Base-by-base conservation (phyloP, 1,139 yeast species). In the Nakaseomyces kungkrabaensis region DNA sequence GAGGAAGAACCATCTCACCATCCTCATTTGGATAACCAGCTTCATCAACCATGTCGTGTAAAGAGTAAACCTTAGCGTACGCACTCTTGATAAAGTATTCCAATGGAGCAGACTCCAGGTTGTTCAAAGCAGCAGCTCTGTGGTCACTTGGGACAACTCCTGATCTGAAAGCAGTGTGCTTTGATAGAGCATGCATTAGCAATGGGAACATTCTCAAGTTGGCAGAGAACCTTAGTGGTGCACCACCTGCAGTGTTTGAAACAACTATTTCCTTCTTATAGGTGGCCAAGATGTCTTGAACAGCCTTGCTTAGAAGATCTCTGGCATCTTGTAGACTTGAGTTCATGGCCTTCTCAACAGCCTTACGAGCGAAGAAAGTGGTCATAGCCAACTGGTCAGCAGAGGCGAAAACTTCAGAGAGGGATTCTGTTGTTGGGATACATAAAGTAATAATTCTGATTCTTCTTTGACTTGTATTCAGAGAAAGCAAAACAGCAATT, bases 341-440 rank as follows among this genome's bases (percentile, higher is more conserved):
- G 24, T 79, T 70, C 52, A 83, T 72, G 0, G 88, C 87, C 70
- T 83, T 85, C 65, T 89, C 96, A 52, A 85, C 81, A 0, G 97
- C 96, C 66, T 82, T 83, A 63, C 89, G 96, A 4, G 96, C 79
- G 62, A 72, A 82, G 70, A 76, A 88, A 58, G 84, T 78, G 22
- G 94, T 75, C 55, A 92, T 79, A 22, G 98, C 96, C 65, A 89
- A 75, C 71, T 92, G 98, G 69, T 92, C 99, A 25, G 97, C 97
- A 46, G 95, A 84, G 4, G 97, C 98, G 69, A 81, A 94, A 37
- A 94, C 76, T 61, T 90, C 96, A 50, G 79, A 77, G 54, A 90
- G 70, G 58, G 82, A 83, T 50, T 79, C 72, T 1, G 95, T 82
- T 1, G 95, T 87, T 55, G 99, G 98, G 50, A 92, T 69, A 8